These are phyloP conservation scores for Podila minutissima DNA, from an alignment of 192 early-diverging fungal species.

Conservation along the genomic window DNA sequence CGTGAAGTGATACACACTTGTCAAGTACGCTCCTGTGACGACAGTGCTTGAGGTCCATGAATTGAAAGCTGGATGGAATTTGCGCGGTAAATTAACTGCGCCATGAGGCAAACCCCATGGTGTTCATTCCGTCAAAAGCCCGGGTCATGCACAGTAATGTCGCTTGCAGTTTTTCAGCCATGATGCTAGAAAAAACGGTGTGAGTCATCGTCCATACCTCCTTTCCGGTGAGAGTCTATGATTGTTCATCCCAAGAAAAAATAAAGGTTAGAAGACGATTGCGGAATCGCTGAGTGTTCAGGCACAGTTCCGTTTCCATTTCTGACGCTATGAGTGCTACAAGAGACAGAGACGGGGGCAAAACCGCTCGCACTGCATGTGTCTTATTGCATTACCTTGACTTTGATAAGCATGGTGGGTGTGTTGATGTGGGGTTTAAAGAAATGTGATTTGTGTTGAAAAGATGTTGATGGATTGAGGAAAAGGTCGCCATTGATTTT, in stretches of 20 bases:
- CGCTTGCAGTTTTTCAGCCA: not conserved
- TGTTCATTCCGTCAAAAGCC: too few species aligned
- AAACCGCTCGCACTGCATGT: not conserved
- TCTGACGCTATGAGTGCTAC: too few species aligned
- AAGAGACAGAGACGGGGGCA: too few species aligned
- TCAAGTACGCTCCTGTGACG: too few species aligned
- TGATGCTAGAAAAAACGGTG: not conserved
- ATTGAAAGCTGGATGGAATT: too few species aligned
- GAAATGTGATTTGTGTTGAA: not conserved
- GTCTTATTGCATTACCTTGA: constrained; percentile 63
- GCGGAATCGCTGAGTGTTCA: not conserved
- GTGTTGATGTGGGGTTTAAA: constrained; percentile 5
- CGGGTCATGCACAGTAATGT: too few species aligned
- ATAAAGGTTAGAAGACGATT: not conserved
- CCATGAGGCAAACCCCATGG: not conserved
- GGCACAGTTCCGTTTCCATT: too few species aligned
- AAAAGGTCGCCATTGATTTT: too few species aligned
- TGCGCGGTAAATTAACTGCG: constrained; percentile 2
- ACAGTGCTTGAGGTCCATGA: too few species aligned
- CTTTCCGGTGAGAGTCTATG: constrained; percentile 88
- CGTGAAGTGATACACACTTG: too few species aligned
- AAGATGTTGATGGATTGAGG: not conserved
- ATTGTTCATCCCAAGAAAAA: constrained; percentile 3
- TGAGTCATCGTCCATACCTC: constrained; percentile 64
- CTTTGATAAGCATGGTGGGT: constrained; percentile 76